These are phyloP conservation scores for Leishmania tropica DNA, from an alignment of 208 protist genomes.

Conservation along the genomic window DNA sequence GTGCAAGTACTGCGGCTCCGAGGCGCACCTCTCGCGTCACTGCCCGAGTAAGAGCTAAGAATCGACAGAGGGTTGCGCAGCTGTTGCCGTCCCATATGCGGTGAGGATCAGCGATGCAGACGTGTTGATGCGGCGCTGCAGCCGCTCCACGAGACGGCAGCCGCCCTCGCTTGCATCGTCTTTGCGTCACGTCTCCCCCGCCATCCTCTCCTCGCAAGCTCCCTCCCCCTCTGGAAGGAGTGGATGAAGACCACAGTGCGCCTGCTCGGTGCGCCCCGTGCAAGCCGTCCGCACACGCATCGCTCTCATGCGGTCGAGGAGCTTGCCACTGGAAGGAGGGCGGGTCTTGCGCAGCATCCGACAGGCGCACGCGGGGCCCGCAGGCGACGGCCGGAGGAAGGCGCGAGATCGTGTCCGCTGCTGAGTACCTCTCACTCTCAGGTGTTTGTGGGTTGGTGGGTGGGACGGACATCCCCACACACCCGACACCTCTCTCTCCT, in stretches of 20 bases:
- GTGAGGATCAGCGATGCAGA: neutral
- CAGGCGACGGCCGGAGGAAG: neutral
- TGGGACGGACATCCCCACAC: neutral
- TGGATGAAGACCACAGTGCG: neutral
- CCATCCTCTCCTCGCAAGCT: neutral
- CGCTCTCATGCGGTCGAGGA: neutral
- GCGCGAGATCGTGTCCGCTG: neutral
- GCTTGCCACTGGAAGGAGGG: neutral
- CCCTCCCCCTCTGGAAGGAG: neutral
- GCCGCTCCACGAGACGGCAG: neutral
- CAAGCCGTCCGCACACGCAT: neutral
- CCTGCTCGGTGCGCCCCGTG: neutral
- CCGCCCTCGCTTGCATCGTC: no score
- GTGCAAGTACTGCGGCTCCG: slow-evolving; percentile 78
- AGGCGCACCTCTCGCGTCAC: slow-evolving; percentile 73
- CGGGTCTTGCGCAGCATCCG: neutral
- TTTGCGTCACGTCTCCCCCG: no score
- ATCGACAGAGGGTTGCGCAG: neutral
- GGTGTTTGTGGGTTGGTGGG: neutral
- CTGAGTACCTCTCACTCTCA: neutral
- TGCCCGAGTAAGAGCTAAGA: slow-evolving; percentile 59
- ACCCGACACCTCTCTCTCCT: no score
- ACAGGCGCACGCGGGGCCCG: no score
- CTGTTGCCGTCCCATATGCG: neutral
- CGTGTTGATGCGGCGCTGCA: neutral